Base-by-base conservation (phyloP, 768 basidiomycete genomes). In the Russula foetens region DNA sequence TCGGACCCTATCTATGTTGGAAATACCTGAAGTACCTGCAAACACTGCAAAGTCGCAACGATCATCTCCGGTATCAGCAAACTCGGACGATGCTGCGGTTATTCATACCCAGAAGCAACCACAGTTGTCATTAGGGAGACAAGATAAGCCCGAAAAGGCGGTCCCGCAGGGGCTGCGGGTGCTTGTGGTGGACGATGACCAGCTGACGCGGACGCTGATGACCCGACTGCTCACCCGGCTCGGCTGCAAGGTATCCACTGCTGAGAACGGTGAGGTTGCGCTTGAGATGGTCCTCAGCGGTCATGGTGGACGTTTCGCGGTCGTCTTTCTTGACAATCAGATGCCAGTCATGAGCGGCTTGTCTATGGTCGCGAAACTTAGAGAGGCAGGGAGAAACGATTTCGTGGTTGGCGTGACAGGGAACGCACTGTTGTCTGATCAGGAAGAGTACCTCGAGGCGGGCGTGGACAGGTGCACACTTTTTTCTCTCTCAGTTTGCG, bases 111-210 rank as follows among this genome's bases (percentile, higher is more conserved):
- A 38, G 21, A 33, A 33, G 31, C 59, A 28, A 28, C 33, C 24
- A 38, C 43, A 38, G 26, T 43, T 23, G 12, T 8, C 56, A 59
- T 52, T 63, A 60, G 29, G 62, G 48, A 44, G 24, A 33, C 45
- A 11, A 45, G 63, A 58, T 14, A 46, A 39, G n/a, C 48, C 56
- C 28, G 41, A 55, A 49, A 63, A 26, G 28, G 15, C 15, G 51
- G 72, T 84, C 44, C 82, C 84, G 55, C 71, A 76, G 6, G 80
- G 78, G 8, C 69, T 91, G 65, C 77, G 77, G 15, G 88, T 89
- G 48, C 76, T 92, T 21, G 88, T 92, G 3, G 91, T 92, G 0
- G 91, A 92, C 66, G 90, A 94, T 67, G 92, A 95, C 70, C 72
- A 78, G 12, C 71, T 93, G 56, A 93, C 92, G 53, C 81, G 92